Evolutionary conservation across 495 filamentous ascomycete species (phyloP), one percentile per base, ranked within the genome.

Genomic region (Penicillium silybi): DNA sequence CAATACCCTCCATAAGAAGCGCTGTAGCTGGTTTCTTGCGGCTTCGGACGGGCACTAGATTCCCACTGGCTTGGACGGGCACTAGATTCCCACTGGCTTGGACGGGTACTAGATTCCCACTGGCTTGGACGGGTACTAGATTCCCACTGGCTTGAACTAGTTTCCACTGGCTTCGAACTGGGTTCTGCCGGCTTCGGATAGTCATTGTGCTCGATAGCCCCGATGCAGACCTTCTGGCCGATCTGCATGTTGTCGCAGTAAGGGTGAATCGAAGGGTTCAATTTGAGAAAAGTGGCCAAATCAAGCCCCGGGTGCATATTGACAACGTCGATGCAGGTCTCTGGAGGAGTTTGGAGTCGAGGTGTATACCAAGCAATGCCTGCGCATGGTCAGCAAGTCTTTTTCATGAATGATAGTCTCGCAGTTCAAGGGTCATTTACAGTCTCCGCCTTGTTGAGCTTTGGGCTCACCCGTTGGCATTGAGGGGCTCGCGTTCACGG

Each of bases 281-380:
- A 20, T 16, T 32, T 46, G n/a, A 46, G 18, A 6, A 46, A 46
- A 7, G 44, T 46, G 27, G 44, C 27, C 44, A 46, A 46, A 46
- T 46, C 44, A 37, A 46, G 44, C 44, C 44, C 44, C 13, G 44
- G 44, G 18, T 46, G 44, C 44, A 46, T 46, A 22, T 35, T 46
- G 44, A 46, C 44, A 34, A 46, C 44, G 27, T 46, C 44, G 44
- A 13, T 35, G 44, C 44, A 46, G 27, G 44, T 46, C 44, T 46
- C 27, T 5, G 44, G 27, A 46, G 44, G 44, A 46, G 27, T 35
- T 35, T 17, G 26, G 27, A 46, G 44, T 37, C 34, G 44, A 32
- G 44, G 44, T 37, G 16, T 10, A 32, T 46, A 46, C 44, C 44
- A 46, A 20, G 44, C 8, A 35, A 22, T 20, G 20, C 44, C 44